phyloP scores from a whole-genome alignment of 352 stramenopile species.

The Aphanomyces astaci region DNA sequence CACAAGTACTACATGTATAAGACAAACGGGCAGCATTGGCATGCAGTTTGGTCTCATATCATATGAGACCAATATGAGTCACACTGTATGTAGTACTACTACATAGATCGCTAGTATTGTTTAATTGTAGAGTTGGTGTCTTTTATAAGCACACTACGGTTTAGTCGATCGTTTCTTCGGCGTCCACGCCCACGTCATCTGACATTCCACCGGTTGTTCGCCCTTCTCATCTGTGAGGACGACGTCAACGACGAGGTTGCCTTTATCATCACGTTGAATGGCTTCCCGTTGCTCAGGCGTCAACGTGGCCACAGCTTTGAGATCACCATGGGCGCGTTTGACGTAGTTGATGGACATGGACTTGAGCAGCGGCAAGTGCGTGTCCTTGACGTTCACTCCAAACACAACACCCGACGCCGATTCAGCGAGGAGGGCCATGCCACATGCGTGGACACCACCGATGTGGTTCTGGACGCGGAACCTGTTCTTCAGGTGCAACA shows the following conservation, averaged over 20 bases:
- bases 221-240: constrained; percentile 62
- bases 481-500: constrained; percentile 62
- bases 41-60: too few species aligned
- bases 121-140: too few species aligned
- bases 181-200: constrained; percentile 84
- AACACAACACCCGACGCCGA: constrained; percentile 78
- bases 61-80: too few species aligned
- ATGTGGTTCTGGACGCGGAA: constrained; percentile 85
- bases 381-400: constrained; percentile 81
- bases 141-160: too few species aligned
- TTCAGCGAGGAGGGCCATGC: constrained; percentile 79
- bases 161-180: constrained; percentile 39
- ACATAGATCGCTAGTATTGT: too few species aligned
- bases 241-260: constrained; percentile 60
- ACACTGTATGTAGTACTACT: too few species aligned
- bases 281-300: constrained; percentile 52
- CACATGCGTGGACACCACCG: constrained; percentile 73
- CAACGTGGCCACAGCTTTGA: constrained; percentile 61
- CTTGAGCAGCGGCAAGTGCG: constrained; percentile 70
- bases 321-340: constrained; percentile 52
- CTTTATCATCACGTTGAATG: constrained; percentile 64
- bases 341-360: constrained; percentile 80
- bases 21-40: too few species aligned
- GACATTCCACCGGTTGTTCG: constrained; percentile 66
- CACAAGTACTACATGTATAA: too few species aligned